Base-by-base conservation (phyloP, 2,329 filamentous ascomycete species). In the Fusarium coicis region DNA sequence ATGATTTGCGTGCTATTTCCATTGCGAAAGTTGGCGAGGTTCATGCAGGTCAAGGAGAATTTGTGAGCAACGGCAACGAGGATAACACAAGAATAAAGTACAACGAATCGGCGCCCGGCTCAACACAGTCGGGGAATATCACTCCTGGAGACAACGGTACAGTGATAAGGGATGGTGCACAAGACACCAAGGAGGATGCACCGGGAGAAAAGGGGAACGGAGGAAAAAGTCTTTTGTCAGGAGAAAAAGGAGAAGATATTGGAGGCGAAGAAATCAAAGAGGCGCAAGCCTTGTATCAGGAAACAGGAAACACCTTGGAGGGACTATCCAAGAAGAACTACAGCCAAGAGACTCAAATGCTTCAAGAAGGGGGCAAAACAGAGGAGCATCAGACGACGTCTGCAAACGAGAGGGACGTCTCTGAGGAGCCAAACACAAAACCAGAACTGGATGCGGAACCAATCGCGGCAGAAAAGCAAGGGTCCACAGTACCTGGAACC, bases 401-500 rank as follows among this genome's bases (percentile, higher is more conserved):
- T 15, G 30, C 40, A n/a, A 30, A 50, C 18, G 63, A 42, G 30
- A 55, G 50, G 32, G 34, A 49, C 42, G 42, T 55, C 39, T 53
- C 54, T 39, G 70, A 65, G 28, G 60, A 52, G 42, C 44, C 53
- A 46, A 60, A 46, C 58, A 46, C 37, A 47, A 67, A 65, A 54
- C 46, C 64, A 64, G 65, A 69, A 63, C 53, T 42, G 66, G 63
- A 56, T 40, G 49, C 57, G 34, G 53, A 58, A 63, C 65, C 54
- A 50, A 65, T 64, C 46, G 54, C 62, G 62, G 55, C 64, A 64
- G 62, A 77, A 63, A 63, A 62, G 66, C 68, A 67, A 69, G 76
- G 76, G 68, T 74, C 42, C 47, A 77, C 76, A 77, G 76, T 44
- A 77, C 76, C 76, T 71, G 68, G 70, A 46, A 61, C 71, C 68